These are phyloP conservation scores for Eucalyptus decipiens DNA, from an alignment of 345 rosid genomes.

Conservation along the genomic window DNA sequence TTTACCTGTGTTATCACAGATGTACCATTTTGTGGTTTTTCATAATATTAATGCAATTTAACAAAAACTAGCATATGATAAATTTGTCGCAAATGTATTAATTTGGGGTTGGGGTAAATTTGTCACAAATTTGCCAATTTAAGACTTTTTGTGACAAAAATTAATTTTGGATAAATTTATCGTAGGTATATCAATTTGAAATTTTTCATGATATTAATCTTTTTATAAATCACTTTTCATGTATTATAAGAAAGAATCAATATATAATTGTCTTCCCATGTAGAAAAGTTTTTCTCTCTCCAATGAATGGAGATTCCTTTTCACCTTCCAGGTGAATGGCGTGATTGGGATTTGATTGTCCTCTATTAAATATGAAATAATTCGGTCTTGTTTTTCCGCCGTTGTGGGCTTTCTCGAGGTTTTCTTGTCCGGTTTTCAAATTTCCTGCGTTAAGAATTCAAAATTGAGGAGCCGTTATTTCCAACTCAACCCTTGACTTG, in stretches of 20 bases:
- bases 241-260: background rate
- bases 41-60: too few species aligned
- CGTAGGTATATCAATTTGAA: rapidly evolving
- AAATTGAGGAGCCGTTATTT: background rate
- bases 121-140: rapidly evolving
- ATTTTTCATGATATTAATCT: too few species aligned
- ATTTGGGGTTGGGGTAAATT: rapidly evolving
- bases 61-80: rapidly evolving
- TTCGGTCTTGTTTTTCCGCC: background rate
- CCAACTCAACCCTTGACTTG: background rate
- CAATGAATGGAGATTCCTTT: background rate
- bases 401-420: background rate
- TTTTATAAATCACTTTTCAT: background rate
- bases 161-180: too few species aligned
- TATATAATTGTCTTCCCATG: background rate
- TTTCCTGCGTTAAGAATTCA: background rate
- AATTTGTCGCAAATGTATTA: too few species aligned
- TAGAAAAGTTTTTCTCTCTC: background rate
- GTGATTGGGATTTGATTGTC: background rate
- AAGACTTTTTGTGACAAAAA: too few species aligned
- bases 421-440: background rate
- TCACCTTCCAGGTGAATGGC: background rate
- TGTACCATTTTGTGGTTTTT: too few species aligned
- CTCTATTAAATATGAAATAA: background rate
- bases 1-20: rapidly evolving